phyloP scores from a whole-genome alignment of 2,329 filamentous ascomycete species.

The Mycocentrospora acerina region DNA sequence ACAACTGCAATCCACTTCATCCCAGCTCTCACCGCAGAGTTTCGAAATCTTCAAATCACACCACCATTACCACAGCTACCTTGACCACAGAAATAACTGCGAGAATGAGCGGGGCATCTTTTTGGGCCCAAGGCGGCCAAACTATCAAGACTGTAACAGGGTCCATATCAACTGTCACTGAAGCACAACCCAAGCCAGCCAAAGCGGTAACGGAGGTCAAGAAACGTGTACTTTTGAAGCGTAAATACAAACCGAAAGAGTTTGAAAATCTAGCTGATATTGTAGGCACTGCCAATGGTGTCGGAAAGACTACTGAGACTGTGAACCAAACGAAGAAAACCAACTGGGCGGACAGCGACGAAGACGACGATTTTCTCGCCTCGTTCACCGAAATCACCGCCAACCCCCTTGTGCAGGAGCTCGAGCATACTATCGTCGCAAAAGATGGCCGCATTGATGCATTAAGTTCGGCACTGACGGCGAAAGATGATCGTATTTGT shows the following conservation, averaged over 20 bases:
- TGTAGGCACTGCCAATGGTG: constrained; percentile 3
- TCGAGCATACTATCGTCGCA: constrained; percentile 8
- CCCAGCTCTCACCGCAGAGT: no score
- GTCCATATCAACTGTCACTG: no score
- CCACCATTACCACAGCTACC: no score
- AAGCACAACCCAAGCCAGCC: no score
- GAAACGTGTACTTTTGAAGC: neutral
- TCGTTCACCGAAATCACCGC: constrained; percentile 1
- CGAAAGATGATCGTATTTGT: constrained; percentile 11
- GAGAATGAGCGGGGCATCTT: no score
- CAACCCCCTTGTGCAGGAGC: constrained; percentile 9
- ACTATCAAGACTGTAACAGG: no score
- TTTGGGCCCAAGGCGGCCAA: no score
- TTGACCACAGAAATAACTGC: no score
- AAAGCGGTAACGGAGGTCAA: neutral
- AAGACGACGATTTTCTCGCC: constrained; percentile 15
- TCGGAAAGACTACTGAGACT: neutral
- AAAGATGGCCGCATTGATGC: constrained; percentile 10
- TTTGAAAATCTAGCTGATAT: neutral
- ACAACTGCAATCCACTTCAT: no score
- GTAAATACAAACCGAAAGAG: neutral
- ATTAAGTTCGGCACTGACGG: neutral
- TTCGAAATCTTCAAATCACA: no score
- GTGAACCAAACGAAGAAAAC: constrained; percentile 4
- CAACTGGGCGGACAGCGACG: constrained; percentile 22